Evolutionary conservation across 176 grass and related monocot genomes (phyloP), one percentile per base, ranked within the genome.

Genomic region (Zizania latifolia): DNA sequence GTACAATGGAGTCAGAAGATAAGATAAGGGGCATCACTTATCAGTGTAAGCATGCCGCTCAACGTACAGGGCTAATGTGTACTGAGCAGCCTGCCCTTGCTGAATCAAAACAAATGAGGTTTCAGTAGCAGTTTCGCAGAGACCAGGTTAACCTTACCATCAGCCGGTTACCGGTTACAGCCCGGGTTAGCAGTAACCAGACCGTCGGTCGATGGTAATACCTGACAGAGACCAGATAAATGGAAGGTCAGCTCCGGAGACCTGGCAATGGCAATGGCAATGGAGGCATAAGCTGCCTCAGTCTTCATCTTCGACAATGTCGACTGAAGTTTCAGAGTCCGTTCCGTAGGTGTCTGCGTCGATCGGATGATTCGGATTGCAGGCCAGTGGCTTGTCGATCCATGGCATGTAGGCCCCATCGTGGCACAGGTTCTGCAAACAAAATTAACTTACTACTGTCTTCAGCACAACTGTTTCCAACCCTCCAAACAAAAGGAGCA

Each of bases 351-450:
- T 78, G 11, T 94, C 82, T 2, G 85, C 19, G 31, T 74, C 64
- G 50, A 94, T 78, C 39, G 85, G n/a, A n/a, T n/a, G n/a, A n/a
- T n/a, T n/a, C n/a, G n/a, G 91, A 68, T 88, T 56, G 33, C 72
- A 74, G 1, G 78, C 68, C 58, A 83, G 77, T 1, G 78, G 58
- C 51, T 85, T 90, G 65, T 85, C 27, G 28, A 88, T 63, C 91
- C 91, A 94, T 41, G 91, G 87, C 77, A 87, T 87, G 74, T 87
- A 87, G 5, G 91, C 87, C 65, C 87, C 91, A 8, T 93, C 84
- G 56, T 93, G 91, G 76, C 87, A 90, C 39, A 90, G 82, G 24
- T 90, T 93, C 91, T 93, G 78, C 73, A 78, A 22, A 83, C n/a
- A 56, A 16, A 62, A 34, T 1, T 21, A 75, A 59, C 26, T 22